Conservation (phyloP, 371 early-diverging fungal species). For the Parasitella parasitica region DNA sequence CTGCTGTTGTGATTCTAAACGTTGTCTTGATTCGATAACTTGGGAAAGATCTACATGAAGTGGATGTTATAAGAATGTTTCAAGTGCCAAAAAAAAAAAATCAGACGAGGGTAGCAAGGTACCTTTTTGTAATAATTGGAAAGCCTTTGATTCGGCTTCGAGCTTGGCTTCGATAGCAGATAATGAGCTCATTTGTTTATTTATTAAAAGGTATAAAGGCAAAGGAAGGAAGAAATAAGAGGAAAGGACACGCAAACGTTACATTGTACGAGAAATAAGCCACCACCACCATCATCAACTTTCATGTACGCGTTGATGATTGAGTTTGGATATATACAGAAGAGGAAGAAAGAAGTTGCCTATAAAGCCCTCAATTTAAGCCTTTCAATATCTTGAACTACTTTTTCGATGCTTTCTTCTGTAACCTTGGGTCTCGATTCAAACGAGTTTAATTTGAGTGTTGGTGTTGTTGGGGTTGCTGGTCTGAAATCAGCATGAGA, state of each 20-base stretch:
- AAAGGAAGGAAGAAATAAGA: not conserved
- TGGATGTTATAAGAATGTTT: not conserved
- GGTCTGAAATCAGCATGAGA: constrained; percentile 49
- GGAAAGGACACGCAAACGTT: not conserved
- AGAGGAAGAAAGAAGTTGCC: no score
- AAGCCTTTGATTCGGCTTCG: constrained; percentile 64
- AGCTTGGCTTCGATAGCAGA: constrained; percentile 54
- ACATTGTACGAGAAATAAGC: not conserved
- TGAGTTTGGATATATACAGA: not conserved
- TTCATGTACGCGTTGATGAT: not conserved
- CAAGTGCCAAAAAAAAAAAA: no score
- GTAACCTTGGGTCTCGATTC: constrained; percentile 32
- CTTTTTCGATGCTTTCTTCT: constrained; percentile 24
- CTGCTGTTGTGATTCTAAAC: constrained; percentile 91
- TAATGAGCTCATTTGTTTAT: constrained; percentile 19
- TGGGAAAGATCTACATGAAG: constrained; percentile 68
- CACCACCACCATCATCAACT: not conserved
- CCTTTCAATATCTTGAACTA: constrained; percentile 40
- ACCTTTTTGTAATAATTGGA: constrained; percentile 68
- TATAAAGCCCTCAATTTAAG: constrained; percentile 18
- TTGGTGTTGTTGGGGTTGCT: constrained; percentile 6
- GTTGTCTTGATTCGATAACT: constrained; percentile 76
- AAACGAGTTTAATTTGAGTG: constrained; percentile 10
- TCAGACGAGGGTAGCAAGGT: not conserved
- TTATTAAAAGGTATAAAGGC: not conserved